Conservation (phyloP, 2,329 filamentous ascomycete genomes). For the Fusarium fracticaudum region DNA sequence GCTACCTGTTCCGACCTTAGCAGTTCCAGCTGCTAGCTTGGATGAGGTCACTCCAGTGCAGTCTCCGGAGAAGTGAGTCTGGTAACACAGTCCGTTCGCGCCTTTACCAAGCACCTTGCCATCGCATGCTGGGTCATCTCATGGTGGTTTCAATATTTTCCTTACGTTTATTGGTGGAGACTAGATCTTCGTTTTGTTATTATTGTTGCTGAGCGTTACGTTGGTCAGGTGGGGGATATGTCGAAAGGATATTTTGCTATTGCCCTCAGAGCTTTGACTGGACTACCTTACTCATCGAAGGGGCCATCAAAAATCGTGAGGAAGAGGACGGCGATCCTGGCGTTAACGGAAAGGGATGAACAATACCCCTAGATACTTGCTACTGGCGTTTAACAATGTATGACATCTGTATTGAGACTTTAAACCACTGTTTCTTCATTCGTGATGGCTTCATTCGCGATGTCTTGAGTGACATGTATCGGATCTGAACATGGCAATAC, state of each 20-base stretch:
- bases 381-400: neutral
- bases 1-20: no score
- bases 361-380: neutral
- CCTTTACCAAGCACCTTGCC: no score
- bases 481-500: no score
- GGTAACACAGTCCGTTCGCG: no score
- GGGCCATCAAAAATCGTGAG: neutral
- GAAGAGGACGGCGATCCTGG: neutral
- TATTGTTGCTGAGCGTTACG: neutral
- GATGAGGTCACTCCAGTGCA: neutral
- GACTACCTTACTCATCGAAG: neutral
- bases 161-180: neutral
- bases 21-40: no score
- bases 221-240: neutral
- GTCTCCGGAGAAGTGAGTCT: no score
- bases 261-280: neutral
- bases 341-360: neutral
- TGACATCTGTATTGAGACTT: neutral
- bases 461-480: no score
- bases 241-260: neutral
- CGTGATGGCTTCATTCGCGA: no score
- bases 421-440: neutral
- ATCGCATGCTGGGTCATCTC: no score
- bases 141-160: neutral
- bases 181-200: neutral